Conservation (phyloP, 129 eudicot species). For the Centella asiatica region DNA sequence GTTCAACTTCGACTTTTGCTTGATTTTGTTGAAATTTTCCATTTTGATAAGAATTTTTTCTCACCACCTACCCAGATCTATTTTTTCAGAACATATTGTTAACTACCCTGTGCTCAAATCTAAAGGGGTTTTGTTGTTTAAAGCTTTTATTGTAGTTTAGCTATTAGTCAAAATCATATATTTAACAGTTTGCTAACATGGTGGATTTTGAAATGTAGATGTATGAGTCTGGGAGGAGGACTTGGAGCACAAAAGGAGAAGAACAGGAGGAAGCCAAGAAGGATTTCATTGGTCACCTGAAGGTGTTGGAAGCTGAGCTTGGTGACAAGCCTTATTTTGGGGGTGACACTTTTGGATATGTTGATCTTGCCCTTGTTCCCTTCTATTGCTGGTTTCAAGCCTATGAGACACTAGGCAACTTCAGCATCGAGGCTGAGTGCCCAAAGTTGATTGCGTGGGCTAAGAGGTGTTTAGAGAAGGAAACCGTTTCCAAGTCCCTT, state of each 20-base stretch:
- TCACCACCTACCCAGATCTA: too few species aligned
- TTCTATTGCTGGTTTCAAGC: constrained; percentile 34
- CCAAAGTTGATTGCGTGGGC: constrained; percentile 41
- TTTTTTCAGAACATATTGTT: too few species aligned
- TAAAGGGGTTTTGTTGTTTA: background rate
- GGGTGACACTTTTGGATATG: constrained; percentile 27
- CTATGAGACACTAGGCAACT: constrained; percentile 24
- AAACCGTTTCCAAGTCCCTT: constrained; percentile 30
- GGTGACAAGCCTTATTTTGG: constrained; percentile 40
- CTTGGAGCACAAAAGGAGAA: constrained; percentile 22
- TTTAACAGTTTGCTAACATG: background rate
- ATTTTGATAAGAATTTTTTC: too few species aligned
- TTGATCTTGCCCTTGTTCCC: constrained; percentile 29
- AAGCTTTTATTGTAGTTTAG: background rate
- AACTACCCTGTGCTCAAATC: too few species aligned
- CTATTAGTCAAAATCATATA: background rate
- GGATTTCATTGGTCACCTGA: constrained; percentile 26
- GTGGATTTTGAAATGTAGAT: constrained; percentile 9
- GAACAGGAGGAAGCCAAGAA: constrained; percentile 32
- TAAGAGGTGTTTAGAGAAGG: constrained; percentile 35
- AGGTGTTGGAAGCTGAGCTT: constrained; percentile 27
- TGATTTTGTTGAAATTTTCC: too few species aligned
- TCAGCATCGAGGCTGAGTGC: constrained; percentile 31
- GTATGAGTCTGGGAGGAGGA: constrained; percentile 9
- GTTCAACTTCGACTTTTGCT: too few species aligned